Conservation (phyloP, 345 rosid species). For the Eucalyptus melliodora region DNA sequence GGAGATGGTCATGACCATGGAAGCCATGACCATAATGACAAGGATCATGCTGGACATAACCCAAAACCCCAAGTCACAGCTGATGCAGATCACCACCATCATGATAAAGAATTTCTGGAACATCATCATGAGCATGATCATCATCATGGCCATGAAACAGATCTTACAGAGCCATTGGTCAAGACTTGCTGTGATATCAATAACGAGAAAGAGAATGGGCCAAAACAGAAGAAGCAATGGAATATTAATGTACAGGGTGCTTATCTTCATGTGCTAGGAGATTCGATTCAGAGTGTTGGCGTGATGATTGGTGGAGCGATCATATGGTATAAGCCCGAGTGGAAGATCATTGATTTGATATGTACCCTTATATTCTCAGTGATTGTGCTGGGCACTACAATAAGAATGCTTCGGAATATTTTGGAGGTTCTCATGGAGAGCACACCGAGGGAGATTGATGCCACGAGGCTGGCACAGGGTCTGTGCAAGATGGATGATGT, state of each 20-base stretch:
- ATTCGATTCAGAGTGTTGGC: conserved; percentile 64
- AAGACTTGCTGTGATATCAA: not conserved
- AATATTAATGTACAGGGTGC: conserved; percentile 63
- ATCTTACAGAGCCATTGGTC: conserved; percentile 20
- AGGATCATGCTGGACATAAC: not conserved
- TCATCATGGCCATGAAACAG: conserved; percentile 8
- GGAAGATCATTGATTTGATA: conserved; percentile 59
- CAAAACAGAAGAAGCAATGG: conserved; percentile 20
- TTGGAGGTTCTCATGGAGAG: conserved; percentile 74
- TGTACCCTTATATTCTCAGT: conserved; percentile 55
- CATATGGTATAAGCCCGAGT: conserved; percentile 60
- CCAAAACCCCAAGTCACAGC: not conserved
- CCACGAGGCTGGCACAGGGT: conserved; percentile 53
- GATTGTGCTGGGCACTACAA: conserved; percentile 41
- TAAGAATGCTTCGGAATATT: conserved; percentile 53
- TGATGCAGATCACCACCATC: not conserved
- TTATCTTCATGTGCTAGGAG: conserved; percentile 64
- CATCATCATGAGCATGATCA: conserved; percentile 1
- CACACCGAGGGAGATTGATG: conserved; percentile 63
- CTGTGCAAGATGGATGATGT: conserved; percentile 64
- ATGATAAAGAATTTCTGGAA: not conserved
- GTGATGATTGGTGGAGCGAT: conserved; percentile 68
- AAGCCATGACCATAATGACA: conserved; percentile 7
- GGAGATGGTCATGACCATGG: not conserved
- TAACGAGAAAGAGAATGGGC: not conserved